phyloP scores from a whole-genome alignment of 306 rosid genomes.

The Coriaria nepalensis region DNA sequence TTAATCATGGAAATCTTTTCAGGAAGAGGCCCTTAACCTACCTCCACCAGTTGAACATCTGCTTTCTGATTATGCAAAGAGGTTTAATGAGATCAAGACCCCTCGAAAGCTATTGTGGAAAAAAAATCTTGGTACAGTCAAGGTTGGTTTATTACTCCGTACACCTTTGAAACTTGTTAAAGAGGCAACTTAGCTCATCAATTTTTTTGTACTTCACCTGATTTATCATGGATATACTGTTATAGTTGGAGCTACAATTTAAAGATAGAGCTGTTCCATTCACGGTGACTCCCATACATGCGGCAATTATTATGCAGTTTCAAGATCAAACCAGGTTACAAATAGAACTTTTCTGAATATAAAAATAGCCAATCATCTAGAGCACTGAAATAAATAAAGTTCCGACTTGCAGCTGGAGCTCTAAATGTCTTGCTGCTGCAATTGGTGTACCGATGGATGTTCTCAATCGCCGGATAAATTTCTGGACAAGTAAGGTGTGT shows the following conservation, averaged over 20 bases:
- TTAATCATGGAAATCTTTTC: constrained; percentile 26
- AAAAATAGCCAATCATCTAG: too few species aligned
- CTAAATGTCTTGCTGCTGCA: constrained; percentile 61
- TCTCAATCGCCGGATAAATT: constrained; percentile 61
- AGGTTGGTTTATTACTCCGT: constrained; percentile 36
- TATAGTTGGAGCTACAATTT: constrained; percentile 83
- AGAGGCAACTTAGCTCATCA: constrained; percentile 2
- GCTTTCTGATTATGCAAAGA: constrained; percentile 71
- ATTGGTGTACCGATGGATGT: constrained; percentile 62
- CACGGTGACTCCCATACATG: constrained; percentile 70
- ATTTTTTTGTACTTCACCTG: not conserved
- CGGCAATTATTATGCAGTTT: constrained; percentile 75
- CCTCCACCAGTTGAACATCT: constrained; percentile 67
- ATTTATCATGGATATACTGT: constrained; percentile 6
- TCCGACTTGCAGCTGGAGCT: constrained; percentile 62
- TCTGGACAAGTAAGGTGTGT: constrained; percentile 82
- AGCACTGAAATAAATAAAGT: not conserved
- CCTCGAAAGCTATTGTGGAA: constrained; percentile 94
- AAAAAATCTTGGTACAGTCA: constrained; percentile 85
- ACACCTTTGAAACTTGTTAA: not conserved
- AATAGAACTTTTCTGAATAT: not conserved
- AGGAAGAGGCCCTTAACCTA: constrained; percentile 69
- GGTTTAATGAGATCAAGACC: constrained; percentile 87
- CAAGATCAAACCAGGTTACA: constrained; percentile 62
- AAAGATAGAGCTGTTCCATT: constrained; percentile 74